Base-by-base conservation (phyloP, 2,329 filamentous ascomycete species). In the Harringtonia aguacate region DNA sequence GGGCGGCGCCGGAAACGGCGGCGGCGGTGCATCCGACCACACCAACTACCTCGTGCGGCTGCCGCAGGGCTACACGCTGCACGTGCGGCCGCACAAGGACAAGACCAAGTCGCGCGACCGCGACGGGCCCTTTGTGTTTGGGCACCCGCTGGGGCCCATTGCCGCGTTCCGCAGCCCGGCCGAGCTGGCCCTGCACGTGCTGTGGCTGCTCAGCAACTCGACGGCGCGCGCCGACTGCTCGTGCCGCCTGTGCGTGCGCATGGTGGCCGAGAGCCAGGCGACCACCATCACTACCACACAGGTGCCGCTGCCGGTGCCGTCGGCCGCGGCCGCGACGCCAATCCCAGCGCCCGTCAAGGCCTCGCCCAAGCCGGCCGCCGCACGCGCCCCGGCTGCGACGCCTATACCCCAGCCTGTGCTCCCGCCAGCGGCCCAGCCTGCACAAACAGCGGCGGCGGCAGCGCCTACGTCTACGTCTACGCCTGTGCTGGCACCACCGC, bases 91-190 rank as follows among this genome's bases (percentile, higher is more conserved):
- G 13, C 49, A 50, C 36, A 47, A 50, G 40, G 27, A n/a, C 17
- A 12, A 7, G 3, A 13, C 30, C 22, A 41, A 35, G 41, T 44
- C 38, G 12, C 45, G 42, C 17, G 90, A 94, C 72, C 81, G 84
- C 60, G 78, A 82, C 57, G 65, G 73, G 7, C 47, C 46, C n/a
- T 41, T 49, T 21, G 48, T 51, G 10, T 53, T 49, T 41, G 52
- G 52, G 2, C 52, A 54, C 39, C 48, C 48, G 36, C 46, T 47
- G 24, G 51, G 48, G 9, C 47, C 46, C 17, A 38, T 47, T 12
- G 51, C 48, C 10, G 52, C 51, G 33, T 75, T 68, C 53, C 72
- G 69, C 54, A 70, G 67, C 36, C 70, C 72, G 1, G 69, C 72
- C 45, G 72, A 75, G 49, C 73, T 75, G 46, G 68, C 66, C 5